Conservation (phyloP, 2,329 filamentous ascomycete genomes). For the Colletotrichum liaoningense region DNA sequence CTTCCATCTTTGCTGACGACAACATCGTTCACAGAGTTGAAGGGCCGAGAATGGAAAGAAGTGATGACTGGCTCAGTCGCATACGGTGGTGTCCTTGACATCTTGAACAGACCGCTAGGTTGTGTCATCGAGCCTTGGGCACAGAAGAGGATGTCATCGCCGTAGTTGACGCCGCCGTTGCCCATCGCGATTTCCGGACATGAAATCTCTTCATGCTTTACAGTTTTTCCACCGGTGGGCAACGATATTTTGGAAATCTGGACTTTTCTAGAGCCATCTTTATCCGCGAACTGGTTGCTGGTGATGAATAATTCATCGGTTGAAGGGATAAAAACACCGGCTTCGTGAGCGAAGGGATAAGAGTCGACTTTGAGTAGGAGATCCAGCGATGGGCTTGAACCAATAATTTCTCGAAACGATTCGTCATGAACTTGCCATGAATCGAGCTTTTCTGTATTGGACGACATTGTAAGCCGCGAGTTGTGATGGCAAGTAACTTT, state of each 20-base stretch:
- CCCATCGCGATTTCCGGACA: neutral
- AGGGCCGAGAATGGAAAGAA: neutral
- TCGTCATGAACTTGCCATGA: neutral
- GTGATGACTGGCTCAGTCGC: neutral
- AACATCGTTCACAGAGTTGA: neutral
- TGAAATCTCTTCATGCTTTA: neutral
- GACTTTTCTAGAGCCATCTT: neutral
- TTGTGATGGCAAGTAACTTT: neutral
- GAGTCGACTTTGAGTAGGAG: neutral
- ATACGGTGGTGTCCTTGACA: neutral
- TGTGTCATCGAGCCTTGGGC: neutral
- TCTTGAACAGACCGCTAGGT: neutral
- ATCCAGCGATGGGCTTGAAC: neutral
- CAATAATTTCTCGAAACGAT: neutral
- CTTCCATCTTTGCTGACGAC: neutral
- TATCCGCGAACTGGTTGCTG: neutral
- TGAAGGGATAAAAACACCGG: neutral
- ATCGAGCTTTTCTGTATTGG: neutral
- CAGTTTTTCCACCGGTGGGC: neutral
- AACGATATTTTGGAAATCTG: neutral
- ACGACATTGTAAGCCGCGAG: neutral
- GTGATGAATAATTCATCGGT: neutral
- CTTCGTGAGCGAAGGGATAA: neutral
- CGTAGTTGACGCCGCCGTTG: neutral
- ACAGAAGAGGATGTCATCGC: neutral